A percentile compares a stretch with the other conserved stretches of the same genome.
phyloP scores from a whole-genome alignment of 306 rosid species.

The Corylus heterophylla region DNA sequence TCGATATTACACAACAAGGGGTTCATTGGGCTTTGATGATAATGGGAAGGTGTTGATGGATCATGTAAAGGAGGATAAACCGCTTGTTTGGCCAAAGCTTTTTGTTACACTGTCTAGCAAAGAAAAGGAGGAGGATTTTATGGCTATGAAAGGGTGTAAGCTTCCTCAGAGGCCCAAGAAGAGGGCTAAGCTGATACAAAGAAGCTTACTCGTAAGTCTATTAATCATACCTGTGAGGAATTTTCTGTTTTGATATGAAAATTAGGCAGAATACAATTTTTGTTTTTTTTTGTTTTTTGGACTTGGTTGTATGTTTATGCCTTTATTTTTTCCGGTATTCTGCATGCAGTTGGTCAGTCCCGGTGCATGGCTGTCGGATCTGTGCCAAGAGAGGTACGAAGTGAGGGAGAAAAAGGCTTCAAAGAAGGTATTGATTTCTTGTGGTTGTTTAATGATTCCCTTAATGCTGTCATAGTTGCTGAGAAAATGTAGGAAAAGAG shows the following conservation, averaged over 20 bases:
- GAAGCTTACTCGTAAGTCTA: constrained; percentile 47
- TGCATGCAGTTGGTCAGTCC: constrained; percentile 57
- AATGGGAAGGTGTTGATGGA: constrained; percentile 42
- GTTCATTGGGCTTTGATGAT: constrained; percentile 56
- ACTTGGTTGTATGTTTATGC: neutral
- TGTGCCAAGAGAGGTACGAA: constrained; percentile 64
- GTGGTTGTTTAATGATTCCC: neutral
- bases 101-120: constrained; percentile 53
- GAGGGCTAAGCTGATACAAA: constrained; percentile 52
- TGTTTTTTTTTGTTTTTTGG: neutral
- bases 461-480: constrained; percentile 5
- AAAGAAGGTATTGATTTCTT: constrained; percentile 44
- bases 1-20: constrained; percentile 56
- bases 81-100: constrained; percentile 53
- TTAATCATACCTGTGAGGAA: neutral
- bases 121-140: constrained; percentile 64
- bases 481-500: constrained; percentile 5
- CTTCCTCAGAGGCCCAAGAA: constrained; percentile 65
- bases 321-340: neutral
- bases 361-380: constrained; percentile 59
- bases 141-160: constrained; percentile 71
- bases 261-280: neutral
- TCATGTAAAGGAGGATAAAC: constrained; percentile 34
- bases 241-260: neutral
- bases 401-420: constrained; percentile 67